These are phyloP conservation scores for Gentiana dahurica DNA, from an alignment of 257 asterid genomes.

Conservation along the genomic window DNA sequence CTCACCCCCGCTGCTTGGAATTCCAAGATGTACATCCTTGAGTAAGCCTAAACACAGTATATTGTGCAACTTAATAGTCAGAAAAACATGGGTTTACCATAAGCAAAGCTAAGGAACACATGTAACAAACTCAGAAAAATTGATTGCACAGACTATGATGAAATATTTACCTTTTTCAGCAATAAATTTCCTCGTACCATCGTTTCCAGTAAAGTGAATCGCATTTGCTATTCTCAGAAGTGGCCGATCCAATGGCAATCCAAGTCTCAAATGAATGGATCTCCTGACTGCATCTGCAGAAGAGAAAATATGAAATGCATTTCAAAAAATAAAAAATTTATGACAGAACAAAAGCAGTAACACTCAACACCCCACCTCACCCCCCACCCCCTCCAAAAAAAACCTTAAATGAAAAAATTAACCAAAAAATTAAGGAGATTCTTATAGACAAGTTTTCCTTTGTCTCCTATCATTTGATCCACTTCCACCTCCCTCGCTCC, in stretches of 20 bases:
- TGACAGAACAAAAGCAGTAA: background rate
- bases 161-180: conserved; percentile 40
- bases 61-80: conserved; percentile 16
- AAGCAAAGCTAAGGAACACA: too few relatives aligned
- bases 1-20: conserved; percentile 88
- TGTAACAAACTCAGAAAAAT: too few relatives aligned
- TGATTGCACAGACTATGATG: too few relatives aligned
- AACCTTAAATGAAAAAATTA: too few relatives aligned
- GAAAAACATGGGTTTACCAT: too few relatives aligned
- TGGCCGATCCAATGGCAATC: conserved; percentile 94
- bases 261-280: conserved; percentile 82
- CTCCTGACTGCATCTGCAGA: conserved; percentile 73
- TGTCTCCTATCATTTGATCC: too few relatives aligned
- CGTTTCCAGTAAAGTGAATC: conserved; percentile 38
- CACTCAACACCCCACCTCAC: too few relatives aligned
- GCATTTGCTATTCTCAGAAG: conserved; percentile 84
- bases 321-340: background rate
- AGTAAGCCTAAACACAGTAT: conserved; percentile 27
- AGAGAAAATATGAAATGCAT: background rate
- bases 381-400: too few relatives aligned
- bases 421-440: too few relatives aligned
- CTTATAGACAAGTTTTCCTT: too few relatives aligned
- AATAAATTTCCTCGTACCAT: conserved; percentile 31
- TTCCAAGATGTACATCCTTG: conserved; percentile 79
- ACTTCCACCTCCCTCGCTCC: too few relatives aligned